Evolutionary conservation across 148 eudicot genomes (phyloP).

Genomic region (Spergularia marina): DNA sequence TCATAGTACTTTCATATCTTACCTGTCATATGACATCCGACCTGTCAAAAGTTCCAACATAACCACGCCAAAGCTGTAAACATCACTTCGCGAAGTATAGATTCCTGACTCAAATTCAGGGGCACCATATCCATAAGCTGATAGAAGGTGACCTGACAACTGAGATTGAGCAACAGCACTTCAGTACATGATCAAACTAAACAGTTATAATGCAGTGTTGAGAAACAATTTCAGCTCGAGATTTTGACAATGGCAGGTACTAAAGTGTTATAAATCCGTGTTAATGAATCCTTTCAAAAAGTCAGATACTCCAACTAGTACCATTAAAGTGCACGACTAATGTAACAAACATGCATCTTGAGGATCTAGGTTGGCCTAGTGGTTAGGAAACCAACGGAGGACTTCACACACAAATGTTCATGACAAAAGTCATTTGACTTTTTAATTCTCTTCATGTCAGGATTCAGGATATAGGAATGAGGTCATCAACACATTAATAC

Average conservation of each 20-base stretch:
- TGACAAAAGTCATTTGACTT: too few relatives aligned
- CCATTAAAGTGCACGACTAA: neutral
- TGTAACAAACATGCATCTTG: too few relatives aligned
- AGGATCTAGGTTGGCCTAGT: too few relatives aligned
- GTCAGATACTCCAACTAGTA: neutral
- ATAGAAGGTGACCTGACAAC: slow-evolving; percentile 81
- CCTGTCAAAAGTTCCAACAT: slow-evolving; percentile 96
- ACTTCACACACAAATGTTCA: too few relatives aligned
- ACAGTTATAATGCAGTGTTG: neutral
- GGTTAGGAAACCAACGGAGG: too few relatives aligned
- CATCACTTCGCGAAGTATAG: slow-evolving; percentile 80
- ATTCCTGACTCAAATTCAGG: slow-evolving; percentile 96
- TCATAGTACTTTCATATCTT: slow-evolving; percentile 14
- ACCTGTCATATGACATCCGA: slow-evolving; percentile 95
- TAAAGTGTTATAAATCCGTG: too few relatives aligned
- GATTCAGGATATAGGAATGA: neutral
- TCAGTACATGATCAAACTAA: neutral
- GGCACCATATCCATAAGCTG: slow-evolving; percentile 91
- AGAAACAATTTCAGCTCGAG: neutral
- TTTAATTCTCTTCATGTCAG: neutral
- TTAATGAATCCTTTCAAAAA: neutral
- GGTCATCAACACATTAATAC: neutral
- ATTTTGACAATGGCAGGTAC: neutral
- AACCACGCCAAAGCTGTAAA: slow-evolving; percentile 96
- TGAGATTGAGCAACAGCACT: slow-evolving; percentile 33